A percentile compares a stretch with the other conserved stretches of the same genome.
These are phyloP conservation scores for Chalciporus pseudorubinellus DNA, from an alignment of 768 basidiomycete species.

Conservation along the genomic window DNA sequence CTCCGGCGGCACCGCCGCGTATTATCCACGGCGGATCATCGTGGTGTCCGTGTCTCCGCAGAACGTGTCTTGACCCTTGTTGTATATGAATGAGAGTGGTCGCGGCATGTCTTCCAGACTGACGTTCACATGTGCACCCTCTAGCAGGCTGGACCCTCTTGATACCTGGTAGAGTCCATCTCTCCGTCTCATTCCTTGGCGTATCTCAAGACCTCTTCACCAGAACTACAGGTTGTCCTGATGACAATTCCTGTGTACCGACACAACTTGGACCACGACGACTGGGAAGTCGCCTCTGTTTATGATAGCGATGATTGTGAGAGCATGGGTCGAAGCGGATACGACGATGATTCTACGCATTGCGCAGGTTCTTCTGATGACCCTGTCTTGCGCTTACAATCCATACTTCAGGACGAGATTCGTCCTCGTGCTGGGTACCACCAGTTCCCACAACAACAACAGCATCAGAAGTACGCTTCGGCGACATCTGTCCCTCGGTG, in stretches of 20 bases:
- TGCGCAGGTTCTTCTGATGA: slow-evolving; percentile 5
- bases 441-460: slow-evolving; percentile 11
- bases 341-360: slow-evolving; percentile 10
- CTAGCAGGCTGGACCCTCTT: neutral
- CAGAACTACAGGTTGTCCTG: neutral
- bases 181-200: neutral
- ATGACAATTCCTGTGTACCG: slow-evolving; percentile 29
- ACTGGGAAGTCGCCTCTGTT: slow-evolving; percentile 31
- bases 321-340: slow-evolving; percentile 22
- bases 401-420: slow-evolving; percentile 1
- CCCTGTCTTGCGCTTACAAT: slow-evolving; percentile 6
- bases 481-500: slow-evolving; percentile 2
- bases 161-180: slow-evolving; percentile 1
- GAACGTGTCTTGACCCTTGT: slow-evolving; percentile 24
- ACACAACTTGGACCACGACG: slow-evolving; percentile 22
- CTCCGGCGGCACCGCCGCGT: slow-evolving; percentile 3
- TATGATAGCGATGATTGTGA: slow-evolving; percentile 30
- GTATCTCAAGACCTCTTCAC: neutral
- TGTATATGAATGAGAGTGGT: slow-evolving; percentile 21
- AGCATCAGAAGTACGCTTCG: slow-evolving; percentile 9
- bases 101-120: slow-evolving; percentile 3
- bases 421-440: slow-evolving; percentile 13
- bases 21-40: slow-evolving; percentile 22
- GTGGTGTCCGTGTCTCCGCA: slow-evolving; percentile 24
- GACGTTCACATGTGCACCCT: slow-evolving; percentile 1